phyloP scores from a whole-genome alignment of 345 rosid genomes.

The Microcos paniculata region DNA sequence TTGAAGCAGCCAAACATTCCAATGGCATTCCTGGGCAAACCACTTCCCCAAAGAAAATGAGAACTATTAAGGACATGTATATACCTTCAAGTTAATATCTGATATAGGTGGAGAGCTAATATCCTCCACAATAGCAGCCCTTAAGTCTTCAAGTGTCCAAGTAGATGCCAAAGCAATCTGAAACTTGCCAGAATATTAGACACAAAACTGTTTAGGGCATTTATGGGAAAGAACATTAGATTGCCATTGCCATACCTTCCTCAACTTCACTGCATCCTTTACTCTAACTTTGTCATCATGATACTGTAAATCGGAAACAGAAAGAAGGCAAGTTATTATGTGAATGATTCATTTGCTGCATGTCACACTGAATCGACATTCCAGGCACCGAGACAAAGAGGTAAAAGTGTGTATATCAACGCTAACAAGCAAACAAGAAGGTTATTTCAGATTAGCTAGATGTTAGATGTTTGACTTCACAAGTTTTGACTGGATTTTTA shows the following conservation, averaged over 20 bases:
- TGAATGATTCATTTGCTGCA: not conserved
- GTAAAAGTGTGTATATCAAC: not conserved
- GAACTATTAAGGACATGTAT: constrained; percentile 6
- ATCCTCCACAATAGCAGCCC: constrained; percentile 60
- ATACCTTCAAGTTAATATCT: constrained; percentile 65
- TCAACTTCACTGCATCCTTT: constrained; percentile 65
- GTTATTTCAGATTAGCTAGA: not conserved
- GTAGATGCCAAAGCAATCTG: constrained; percentile 62
- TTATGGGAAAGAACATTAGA: not conserved
- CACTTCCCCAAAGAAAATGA: not conserved
- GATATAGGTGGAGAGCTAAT: constrained; percentile 47
- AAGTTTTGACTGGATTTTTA: too few relatives aligned
- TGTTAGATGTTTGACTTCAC: not conserved
- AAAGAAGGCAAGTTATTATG: not conserved
- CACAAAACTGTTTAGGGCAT: constrained; percentile 15
- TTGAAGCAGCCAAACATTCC: not conserved
- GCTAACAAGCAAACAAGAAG: not conserved
- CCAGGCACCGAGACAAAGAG: not conserved
- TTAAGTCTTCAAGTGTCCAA: constrained; percentile 74
- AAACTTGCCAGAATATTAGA: constrained; percentile 28
- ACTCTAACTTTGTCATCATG: constrained; percentile 74
- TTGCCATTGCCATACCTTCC: constrained; percentile 49
- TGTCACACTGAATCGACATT: not conserved
- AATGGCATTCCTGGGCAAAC: not conserved
- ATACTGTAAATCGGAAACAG: constrained; percentile 44